Percentiles rank a stretch among this genome's conserved stretches.
phyloP scores from a whole-genome alignment of 495 filamentous ascomycete genomes.

The Aspergillus ostianus region DNA sequence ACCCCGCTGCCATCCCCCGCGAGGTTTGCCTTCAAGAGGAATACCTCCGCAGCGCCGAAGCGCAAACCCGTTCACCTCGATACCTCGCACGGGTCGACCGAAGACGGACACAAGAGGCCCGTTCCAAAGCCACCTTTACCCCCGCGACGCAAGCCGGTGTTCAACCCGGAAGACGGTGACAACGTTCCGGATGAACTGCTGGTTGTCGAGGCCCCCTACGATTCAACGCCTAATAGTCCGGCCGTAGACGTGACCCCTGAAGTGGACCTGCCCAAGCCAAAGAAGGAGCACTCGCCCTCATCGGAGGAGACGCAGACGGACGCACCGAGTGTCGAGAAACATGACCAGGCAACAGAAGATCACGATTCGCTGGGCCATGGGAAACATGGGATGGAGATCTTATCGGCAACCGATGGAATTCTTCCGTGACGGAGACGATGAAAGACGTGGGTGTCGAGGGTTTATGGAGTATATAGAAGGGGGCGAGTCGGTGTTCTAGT shows the following conservation, averaged over 20 bases:
- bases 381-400: conserved; percentile 15
- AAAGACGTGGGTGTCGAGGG: neutral
- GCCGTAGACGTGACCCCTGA: conserved; percentile 29
- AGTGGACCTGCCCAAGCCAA: conserved; percentile 3
- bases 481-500: neutral
- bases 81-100: conserved; percentile 26
- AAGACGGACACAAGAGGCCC: conserved; percentile 24
- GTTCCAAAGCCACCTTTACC: conserved; percentile 32
- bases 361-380: neutral
- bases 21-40: conserved; percentile 57
- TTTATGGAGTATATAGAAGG: neutral
- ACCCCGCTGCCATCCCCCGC: conserved; percentile 74
- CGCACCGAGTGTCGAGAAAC: neutral
- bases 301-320: neutral
- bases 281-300: neutral
- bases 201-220: conserved; percentile 51
- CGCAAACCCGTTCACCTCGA: conserved; percentile 53
- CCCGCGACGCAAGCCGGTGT: conserved; percentile 38
- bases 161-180: conserved; percentile 19
- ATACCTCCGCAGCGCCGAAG: conserved; percentile 58
- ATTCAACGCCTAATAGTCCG: conserved; percentile 52
- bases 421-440: conserved; percentile 6
- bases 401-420: conserved; percentile 18
- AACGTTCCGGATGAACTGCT: conserved; percentile 40
- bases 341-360: neutral